These are phyloP conservation scores for Nemania sp. DNA, from an alignment of 2,329 filamentous ascomycete species.

Conservation along the genomic window DNA sequence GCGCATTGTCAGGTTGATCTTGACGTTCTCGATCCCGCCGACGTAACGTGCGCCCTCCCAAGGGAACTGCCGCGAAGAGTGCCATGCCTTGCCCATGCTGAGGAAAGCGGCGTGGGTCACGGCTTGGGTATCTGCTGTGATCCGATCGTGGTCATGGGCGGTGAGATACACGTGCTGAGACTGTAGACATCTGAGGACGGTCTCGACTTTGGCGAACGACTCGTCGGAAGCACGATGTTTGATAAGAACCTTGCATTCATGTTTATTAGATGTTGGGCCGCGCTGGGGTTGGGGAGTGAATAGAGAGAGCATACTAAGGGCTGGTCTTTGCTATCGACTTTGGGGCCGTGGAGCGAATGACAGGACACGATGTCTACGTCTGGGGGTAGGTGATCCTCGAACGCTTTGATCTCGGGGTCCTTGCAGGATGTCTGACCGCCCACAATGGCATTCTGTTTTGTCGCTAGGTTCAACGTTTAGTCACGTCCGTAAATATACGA, in stretches of 20 bases:
- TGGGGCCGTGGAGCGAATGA: slow-evolving; percentile 93
- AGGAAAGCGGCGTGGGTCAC: slow-evolving; percentile 97
- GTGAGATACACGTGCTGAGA: slow-evolving; percentile 89
- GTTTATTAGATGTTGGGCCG: neutral
- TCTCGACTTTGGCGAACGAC: slow-evolving; percentile 77
- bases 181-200: slow-evolving; percentile 78
- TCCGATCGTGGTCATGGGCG: slow-evolving; percentile 88
- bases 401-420: slow-evolving; percentile 91
- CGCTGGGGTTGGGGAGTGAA: neutral
- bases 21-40: slow-evolving; percentile 97
- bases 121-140: slow-evolving; percentile 97
- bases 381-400: slow-evolving; percentile 82
- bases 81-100: slow-evolving; percentile 97
- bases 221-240: slow-evolving; percentile 83
- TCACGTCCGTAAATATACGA: slow-evolving; percentile 2
- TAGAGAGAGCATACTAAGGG: slow-evolving; percentile 68
- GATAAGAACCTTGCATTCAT: slow-evolving; percentile 68
- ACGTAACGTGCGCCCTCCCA: slow-evolving; percentile 97
- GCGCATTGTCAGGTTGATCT: slow-evolving; percentile 96
- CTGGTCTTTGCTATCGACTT: slow-evolving; percentile 84
- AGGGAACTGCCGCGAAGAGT: slow-evolving; percentile 91
- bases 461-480: slow-evolving; percentile 62
- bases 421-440: slow-evolving; percentile 99
- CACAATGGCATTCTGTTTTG: slow-evolving; percentile 92
- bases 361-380: slow-evolving; percentile 95